These are phyloP conservation scores for Phylloporus arenicola DNA, from an alignment of 768 basidiomycete genomes.

Conservation along the genomic window DNA sequence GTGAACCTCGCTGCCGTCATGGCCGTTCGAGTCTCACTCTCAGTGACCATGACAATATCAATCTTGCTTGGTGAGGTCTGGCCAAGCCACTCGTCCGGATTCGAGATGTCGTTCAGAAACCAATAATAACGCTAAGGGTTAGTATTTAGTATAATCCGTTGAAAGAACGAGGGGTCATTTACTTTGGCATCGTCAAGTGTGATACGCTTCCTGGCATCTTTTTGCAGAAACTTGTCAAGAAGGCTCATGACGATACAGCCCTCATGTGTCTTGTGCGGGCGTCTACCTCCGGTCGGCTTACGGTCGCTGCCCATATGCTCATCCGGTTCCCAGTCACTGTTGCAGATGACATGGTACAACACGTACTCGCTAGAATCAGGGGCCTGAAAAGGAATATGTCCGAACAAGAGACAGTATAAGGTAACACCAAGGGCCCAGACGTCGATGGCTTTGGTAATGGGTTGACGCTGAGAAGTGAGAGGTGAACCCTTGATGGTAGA, in stretches of 20 bases:
- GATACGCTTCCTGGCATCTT: constrained; percentile 69
- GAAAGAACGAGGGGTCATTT: constrained; percentile 12
- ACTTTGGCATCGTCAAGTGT: constrained; percentile 83
- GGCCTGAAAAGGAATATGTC: constrained; percentile 70
- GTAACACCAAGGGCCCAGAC: constrained; percentile 98
- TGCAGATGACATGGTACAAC: constrained; percentile 76
- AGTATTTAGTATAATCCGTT: background rate
- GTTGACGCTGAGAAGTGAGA: constrained; percentile 32
- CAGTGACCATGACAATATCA: constrained; percentile 55
- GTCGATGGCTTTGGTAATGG: constrained; percentile 90
- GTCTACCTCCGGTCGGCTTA: constrained; percentile 59
- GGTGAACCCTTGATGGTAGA: constrained; percentile 26
- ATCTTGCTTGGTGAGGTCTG: constrained; percentile 49
- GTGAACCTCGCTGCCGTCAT: constrained; percentile 61
- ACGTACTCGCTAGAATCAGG: constrained; percentile 59
- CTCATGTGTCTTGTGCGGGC: constrained; percentile 41
- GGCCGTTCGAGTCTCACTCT: constrained; percentile 72
- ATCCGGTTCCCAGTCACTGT: constrained; percentile 64
- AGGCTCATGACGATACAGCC: constrained; percentile 64
- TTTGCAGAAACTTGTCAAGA: constrained; percentile 73
- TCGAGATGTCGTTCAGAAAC: constrained; percentile 62
- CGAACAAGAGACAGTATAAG: constrained; percentile 90
- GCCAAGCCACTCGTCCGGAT: constrained; percentile 66
- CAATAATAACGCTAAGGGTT: constrained; percentile 50
- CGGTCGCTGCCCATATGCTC: constrained; percentile 67